Evolutionary conservation across 768 basidiomycete genomes (phyloP).

Genomic region (Nidularia pulvinata): DNA sequence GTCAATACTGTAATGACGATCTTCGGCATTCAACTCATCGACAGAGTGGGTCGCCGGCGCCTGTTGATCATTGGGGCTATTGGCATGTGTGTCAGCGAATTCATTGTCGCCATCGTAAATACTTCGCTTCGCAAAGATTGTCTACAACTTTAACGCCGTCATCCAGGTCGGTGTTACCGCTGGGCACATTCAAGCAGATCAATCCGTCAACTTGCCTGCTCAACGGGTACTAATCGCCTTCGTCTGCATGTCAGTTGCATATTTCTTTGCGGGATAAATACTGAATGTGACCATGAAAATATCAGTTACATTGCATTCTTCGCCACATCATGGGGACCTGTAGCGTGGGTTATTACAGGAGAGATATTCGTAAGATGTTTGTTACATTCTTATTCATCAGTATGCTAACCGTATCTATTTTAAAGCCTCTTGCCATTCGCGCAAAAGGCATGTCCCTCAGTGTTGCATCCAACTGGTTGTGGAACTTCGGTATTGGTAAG

Average conservation of each 20-base stretch:
- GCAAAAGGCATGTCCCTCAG: constrained; percentile 79
- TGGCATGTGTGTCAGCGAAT: constrained; percentile 85
- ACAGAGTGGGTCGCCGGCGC: constrained; percentile 75
- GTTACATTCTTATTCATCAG: neutral
- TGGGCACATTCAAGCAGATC: constrained; percentile 11
- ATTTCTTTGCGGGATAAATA: neutral
- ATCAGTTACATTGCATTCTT: constrained; percentile 26
- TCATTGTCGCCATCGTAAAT: constrained; percentile 60
- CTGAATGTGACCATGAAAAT: neutral
- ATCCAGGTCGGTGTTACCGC: constrained; percentile 18
- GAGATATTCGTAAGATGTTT: constrained; percentile 57
- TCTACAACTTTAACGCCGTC: constrained; percentile 12
- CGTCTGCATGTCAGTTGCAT: constrained; percentile 43
- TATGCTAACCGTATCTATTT: neutral
- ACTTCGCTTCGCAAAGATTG: constrained; percentile 20
- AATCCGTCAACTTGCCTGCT: constrained; percentile 36
- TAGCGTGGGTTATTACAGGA: constrained; percentile 63
- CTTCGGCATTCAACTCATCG: constrained; percentile 76
- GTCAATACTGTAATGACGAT: constrained; percentile 81
- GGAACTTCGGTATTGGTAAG: constrained; percentile 75
- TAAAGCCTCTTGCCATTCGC: constrained; percentile 64
- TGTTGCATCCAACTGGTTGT: constrained; percentile 48
- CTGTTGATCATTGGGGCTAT: constrained; percentile 77
- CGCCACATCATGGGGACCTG: constrained; percentile 69
- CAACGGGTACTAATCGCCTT: constrained; percentile 61